phyloP scores from a whole-genome alignment of 176 grass and related monocot species.

The Oryza rufipogon region DNA sequence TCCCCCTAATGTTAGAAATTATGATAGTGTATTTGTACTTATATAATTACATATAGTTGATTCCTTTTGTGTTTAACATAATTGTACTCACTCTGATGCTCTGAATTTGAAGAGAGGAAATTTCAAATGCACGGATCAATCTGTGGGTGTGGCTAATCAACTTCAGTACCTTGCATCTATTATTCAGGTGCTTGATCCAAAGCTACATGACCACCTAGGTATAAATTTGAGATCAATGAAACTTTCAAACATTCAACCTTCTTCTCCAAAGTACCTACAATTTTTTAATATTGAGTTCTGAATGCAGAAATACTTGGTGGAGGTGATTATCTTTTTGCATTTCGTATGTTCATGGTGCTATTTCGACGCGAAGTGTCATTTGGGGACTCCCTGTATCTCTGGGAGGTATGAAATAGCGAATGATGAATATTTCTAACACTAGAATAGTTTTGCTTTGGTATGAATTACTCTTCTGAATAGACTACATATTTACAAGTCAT shows the following conservation, averaged over 20 bases:
- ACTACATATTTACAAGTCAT: background rate
- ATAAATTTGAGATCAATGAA: slow-evolving; percentile 28
- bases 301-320: slow-evolving; percentile 89
- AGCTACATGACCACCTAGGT: slow-evolving; percentile 98
- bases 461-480: slow-evolving; percentile 19
- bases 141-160: slow-evolving; percentile 92
- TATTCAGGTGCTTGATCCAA: slow-evolving; percentile 95
- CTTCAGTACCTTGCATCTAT: slow-evolving; percentile 93
- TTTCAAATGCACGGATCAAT: slow-evolving; percentile 97
- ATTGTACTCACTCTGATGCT: slow-evolving; percentile 48
- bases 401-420: slow-evolving; percentile 83
- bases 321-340: slow-evolving; percentile 98
- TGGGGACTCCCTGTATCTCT: slow-evolving; percentile 94
- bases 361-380: slow-evolving; percentile 98
- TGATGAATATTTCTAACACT: slow-evolving; percentile 23
- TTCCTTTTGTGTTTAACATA: slow-evolving; percentile 36
- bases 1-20: slow-evolving; percentile 12
- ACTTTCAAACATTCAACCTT: slow-evolving; percentile 4
- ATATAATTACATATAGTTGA: slow-evolving; percentile 28
- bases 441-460: background rate
- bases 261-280: slow-evolving; percentile 6
- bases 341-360: slow-evolving; percentile 99
- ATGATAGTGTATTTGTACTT: background rate
- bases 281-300: slow-evolving; percentile 30
- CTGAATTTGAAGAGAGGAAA: slow-evolving; percentile 91